Conservation (phyloP, 176 grass and related monocot genomes). For the Pontederia paniculata region DNA sequence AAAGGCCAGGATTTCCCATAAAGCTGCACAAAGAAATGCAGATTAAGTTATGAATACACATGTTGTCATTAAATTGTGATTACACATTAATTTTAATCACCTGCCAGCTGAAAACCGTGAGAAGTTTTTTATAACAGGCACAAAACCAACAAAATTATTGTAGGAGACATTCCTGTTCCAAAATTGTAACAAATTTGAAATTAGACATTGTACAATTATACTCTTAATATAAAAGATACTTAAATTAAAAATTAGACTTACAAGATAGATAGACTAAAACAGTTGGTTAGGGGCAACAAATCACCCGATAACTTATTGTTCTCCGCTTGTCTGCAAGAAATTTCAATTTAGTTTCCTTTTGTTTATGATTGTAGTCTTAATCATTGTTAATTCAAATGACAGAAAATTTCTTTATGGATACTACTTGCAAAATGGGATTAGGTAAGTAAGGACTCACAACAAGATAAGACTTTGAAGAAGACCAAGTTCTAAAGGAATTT, state of each 20-base stretch:
- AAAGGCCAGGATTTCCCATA: slow-evolving; percentile 68
- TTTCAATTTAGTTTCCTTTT: too few relatives aligned
- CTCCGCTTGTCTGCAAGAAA: slow-evolving; percentile 56
- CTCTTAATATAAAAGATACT: neutral
- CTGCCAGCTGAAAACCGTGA: slow-evolving; percentile 81
- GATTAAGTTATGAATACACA: slow-evolving; percentile 2
- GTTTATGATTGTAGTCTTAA: too few relatives aligned
- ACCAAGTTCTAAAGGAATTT: slow-evolving; percentile 73
- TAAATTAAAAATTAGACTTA: slow-evolving; percentile 26
- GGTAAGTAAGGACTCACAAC: slow-evolving; percentile 40
- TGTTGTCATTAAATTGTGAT: too few relatives aligned
- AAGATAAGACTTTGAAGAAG: slow-evolving; percentile 73
- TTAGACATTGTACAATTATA: neutral
- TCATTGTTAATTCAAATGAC: too few relatives aligned
- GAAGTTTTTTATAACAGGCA: slow-evolving; percentile 74
- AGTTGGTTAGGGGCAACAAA: slow-evolving; percentile 64
- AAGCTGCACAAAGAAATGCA: slow-evolving; percentile 36
- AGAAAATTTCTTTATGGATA: too few relatives aligned
- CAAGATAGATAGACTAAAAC: slow-evolving; percentile 69
- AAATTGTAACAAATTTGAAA: neutral
- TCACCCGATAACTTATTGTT: slow-evolving; percentile 85
- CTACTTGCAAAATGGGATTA: neutral
- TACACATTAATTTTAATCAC: slow-evolving; percentile 18
- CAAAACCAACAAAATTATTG: slow-evolving; percentile 74
- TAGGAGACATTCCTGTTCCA: slow-evolving; percentile 78